Conservation (phyloP, 179 eudicot species). For the Sideroxylon spinosum region DNA sequence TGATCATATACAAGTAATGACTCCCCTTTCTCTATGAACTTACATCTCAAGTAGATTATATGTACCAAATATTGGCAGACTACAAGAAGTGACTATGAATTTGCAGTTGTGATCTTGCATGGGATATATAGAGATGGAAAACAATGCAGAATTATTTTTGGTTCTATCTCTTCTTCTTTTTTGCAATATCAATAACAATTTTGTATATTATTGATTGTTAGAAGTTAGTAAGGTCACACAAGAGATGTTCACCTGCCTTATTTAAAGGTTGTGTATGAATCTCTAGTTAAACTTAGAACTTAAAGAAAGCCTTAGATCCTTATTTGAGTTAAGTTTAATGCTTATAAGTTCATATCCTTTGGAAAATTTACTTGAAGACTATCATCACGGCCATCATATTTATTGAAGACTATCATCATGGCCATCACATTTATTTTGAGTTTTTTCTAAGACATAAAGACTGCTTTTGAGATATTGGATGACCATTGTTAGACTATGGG, state of each 20-base stretch:
- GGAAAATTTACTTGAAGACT: neutral
- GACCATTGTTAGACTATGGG: neutral
- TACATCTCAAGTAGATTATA: neutral
- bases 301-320: too few species aligned
- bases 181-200: neutral
- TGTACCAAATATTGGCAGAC: neutral
- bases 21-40: constrained; percentile 17
- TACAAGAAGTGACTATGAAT: too few species aligned
- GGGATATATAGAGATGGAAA: neutral
- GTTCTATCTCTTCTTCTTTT: neutral
- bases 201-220: neutral
- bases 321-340: too few species aligned
- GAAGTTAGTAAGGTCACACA: neutral
- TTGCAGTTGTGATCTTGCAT: too few species aligned
- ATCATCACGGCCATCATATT: neutral
- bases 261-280: neutral
- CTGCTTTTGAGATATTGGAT: constrained; percentile 5
- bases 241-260: neutral
- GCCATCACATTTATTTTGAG: neutral
- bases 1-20: too few species aligned
- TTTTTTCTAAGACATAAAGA: neutral
- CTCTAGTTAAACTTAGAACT: neutral
- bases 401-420: neutral
- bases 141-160: too few species aligned
- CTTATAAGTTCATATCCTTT: constrained; percentile 3